Conservation (phyloP, 2,329 filamentous ascomycete genomes). For the Lomentospora prolificans region DNA sequence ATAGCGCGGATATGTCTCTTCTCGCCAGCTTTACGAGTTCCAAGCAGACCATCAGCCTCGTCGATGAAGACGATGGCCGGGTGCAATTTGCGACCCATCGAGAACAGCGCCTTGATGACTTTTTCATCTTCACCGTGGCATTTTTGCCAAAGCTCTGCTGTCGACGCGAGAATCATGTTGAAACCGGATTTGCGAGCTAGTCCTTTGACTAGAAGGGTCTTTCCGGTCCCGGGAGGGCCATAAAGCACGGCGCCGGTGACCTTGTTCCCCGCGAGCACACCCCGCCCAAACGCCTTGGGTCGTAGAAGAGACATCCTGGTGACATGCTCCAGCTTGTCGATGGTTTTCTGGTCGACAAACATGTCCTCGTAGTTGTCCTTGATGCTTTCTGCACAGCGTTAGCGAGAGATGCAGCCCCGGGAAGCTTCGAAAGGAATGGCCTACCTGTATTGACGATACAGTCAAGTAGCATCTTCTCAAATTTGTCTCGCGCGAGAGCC, state of each 20-base stretch:
- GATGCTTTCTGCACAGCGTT: neutral
- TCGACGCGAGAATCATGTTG: slow-evolving; percentile 95
- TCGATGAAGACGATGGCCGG: slow-evolving; percentile 99
- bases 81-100: slow-evolving; percentile 90
- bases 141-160: slow-evolving; percentile 99
- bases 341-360: neutral
- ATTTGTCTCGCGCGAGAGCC: neutral
- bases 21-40: slow-evolving; percentile 88
- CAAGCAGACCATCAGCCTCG: slow-evolving; percentile 97
- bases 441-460: slow-evolving; percentile 6
- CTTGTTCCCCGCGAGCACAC: slow-evolving; percentile 12
- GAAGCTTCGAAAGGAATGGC: too few species aligned
- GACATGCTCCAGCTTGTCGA: slow-evolving; percentile 3
- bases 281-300: slow-evolving; percentile 12
- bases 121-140: slow-evolving; percentile 97
- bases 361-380: slow-evolving; percentile 4
- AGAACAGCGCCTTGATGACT: slow-evolving; percentile 87
- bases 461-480: slow-evolving; percentile 5
- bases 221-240: slow-evolving; percentile 94
- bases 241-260: slow-evolving; percentile 74
- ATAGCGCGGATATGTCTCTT: slow-evolving; percentile 95
- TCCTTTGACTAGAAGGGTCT: slow-evolving; percentile 92
- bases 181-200: slow-evolving; percentile 95
- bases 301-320: slow-evolving; percentile 1
- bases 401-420: too few species aligned